A percentile compares a stretch with the other conserved stretches of the same genome.
phyloP scores from a whole-genome alignment of 2,329 filamentous ascomycete species.

The Thielaviopsis populi region DNA sequence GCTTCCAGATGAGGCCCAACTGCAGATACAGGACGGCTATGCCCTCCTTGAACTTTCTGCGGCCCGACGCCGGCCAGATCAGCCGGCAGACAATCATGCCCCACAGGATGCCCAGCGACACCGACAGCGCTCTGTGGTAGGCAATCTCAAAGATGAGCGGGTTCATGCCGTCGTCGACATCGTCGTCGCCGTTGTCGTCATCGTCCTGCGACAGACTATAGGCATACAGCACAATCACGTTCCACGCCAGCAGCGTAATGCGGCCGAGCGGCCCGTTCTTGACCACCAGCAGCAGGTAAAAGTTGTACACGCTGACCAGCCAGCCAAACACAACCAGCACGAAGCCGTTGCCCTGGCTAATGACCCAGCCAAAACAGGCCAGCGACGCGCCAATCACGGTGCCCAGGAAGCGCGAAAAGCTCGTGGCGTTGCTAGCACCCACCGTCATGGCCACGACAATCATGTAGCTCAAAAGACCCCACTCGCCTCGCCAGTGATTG shows the following conservation, averaged over 20 bases:
- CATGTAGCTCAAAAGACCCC: slow-evolving; percentile 95
- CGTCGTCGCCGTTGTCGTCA: slow-evolving; percentile 64
- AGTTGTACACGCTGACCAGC: slow-evolving; percentile 66
- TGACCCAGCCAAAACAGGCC: slow-evolving; percentile 63
- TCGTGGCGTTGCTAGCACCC: slow-evolving; percentile 87
- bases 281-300: slow-evolving; percentile 74
- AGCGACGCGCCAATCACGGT: slow-evolving; percentile 67
- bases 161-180: slow-evolving; percentile 72
- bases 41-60: slow-evolving; percentile 76
- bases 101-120: slow-evolving; percentile 79
- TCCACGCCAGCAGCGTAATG: slow-evolving; percentile 91
- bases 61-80: slow-evolving; percentile 86
- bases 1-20: slow-evolving; percentile 92
- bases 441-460: slow-evolving; percentile 97
- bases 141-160: slow-evolving; percentile 81
- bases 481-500: slow-evolving; percentile 82
- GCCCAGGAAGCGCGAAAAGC: slow-evolving; percentile 69
- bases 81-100: slow-evolving; percentile 77
- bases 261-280: slow-evolving; percentile 81
- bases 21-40: slow-evolving; percentile 83
- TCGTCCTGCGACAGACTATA: slow-evolving; percentile 76
- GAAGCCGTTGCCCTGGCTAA: slow-evolving; percentile 57
- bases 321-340: slow-evolving; percentile 70
- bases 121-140: slow-evolving; percentile 72
- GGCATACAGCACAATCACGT: slow-evolving; percentile 83